These are phyloP conservation scores for Clonostachys byssicola DNA, from an alignment of 2,329 filamentous ascomycete genomes.

Conservation along the genomic window DNA sequence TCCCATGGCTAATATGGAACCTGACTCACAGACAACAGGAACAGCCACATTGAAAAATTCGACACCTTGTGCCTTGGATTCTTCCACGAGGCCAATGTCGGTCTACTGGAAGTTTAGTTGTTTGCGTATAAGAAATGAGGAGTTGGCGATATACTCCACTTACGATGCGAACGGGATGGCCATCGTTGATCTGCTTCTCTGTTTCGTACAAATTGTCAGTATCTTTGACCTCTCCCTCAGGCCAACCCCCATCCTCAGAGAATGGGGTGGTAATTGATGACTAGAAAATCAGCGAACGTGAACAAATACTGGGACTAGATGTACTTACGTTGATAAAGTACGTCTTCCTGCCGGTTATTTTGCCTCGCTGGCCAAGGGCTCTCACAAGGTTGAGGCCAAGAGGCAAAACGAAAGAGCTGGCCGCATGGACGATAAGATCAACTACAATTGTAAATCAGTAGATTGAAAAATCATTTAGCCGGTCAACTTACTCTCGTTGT, in stretches of 20 bases:
- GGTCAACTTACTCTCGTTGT: slow-evolving; percentile 15
- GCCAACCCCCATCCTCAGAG: slow-evolving; percentile 20
- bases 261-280: slow-evolving; percentile 18
- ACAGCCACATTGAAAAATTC: no score
- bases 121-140: no score
- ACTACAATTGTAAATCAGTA: slow-evolving; percentile 12
- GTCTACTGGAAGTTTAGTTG: no score
- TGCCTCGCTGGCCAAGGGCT: slow-evolving; percentile 21
- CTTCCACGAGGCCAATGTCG: no score
- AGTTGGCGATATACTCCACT: no score
- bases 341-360: slow-evolving; percentile 12
- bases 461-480: no score
- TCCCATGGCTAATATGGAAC: no score
- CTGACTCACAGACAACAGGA: no score
- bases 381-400: slow-evolving; percentile 19
- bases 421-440: slow-evolving; percentile 26
- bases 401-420: slow-evolving; percentile 18
- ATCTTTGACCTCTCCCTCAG: slow-evolving; percentile 20
- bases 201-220: slow-evolving; percentile 17
- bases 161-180: slow-evolving; percentile 19
- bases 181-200: slow-evolving; percentile 17
- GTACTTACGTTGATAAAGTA: slow-evolving; percentile 26
- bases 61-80: no score
- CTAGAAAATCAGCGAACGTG: slow-evolving; percentile 4
- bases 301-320: background rate